phyloP scores from a whole-genome alignment of 108 stramenopile species.

The Chaetoceros muelleri region DNA sequence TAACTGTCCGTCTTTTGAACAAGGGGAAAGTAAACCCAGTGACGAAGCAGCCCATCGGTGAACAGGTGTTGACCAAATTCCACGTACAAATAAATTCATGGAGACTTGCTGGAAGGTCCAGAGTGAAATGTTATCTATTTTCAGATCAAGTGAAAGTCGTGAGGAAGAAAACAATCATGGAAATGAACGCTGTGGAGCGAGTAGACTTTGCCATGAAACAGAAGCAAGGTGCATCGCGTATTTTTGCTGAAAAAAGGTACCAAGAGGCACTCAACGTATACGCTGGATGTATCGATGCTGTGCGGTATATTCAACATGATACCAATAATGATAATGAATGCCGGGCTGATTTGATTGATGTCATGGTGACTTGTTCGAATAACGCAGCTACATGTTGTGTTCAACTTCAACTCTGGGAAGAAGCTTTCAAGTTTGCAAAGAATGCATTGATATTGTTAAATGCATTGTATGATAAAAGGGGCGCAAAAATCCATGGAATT shows the following conservation, averaged over 20 bases:
- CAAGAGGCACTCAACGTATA: constrained; percentile 38
- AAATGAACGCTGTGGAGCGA: constrained; percentile 58
- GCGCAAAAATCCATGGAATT: constrained; percentile 41
- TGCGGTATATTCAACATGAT: constrained; percentile 66
- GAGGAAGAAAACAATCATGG: constrained; percentile 31
- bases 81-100: constrained; percentile 52
- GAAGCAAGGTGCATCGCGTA: constrained; percentile 33
- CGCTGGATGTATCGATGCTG: constrained; percentile 52
- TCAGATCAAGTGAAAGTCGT: constrained; percentile 33
- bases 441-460: constrained; percentile 60
- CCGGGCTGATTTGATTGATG: constrained; percentile 56
- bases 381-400: constrained; percentile 73
- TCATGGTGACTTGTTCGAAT: constrained; percentile 74
- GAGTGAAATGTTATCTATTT: constrained; percentile 42
- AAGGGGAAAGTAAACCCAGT: neutral
- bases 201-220: constrained; percentile 38
- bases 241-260: constrained; percentile 42
- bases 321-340: constrained; percentile 43
- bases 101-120: constrained; percentile 49
- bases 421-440: constrained; percentile 33
- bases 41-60: neutral
- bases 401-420: constrained; percentile 38
- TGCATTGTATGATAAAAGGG: constrained; percentile 46
- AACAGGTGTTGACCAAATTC: constrained; percentile 2
- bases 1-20: neutral